These are phyloP conservation scores for Rhodotorula glutinis DNA, from an alignment of 1,284 basidiomycete genomes.

Conservation along the genomic window DNA sequence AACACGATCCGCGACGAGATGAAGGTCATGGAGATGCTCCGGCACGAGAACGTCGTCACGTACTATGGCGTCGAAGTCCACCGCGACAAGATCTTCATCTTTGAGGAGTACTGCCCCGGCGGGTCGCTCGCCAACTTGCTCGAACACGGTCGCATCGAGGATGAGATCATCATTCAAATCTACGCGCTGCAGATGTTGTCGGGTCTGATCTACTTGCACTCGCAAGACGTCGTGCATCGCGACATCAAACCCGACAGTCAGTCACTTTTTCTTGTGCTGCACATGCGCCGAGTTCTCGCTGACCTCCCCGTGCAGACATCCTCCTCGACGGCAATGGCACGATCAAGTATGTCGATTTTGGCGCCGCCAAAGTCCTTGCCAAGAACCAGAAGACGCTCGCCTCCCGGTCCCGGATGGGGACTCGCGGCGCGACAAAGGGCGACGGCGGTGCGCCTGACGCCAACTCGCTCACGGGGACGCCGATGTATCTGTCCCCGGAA, in stretches of 20 bases:
- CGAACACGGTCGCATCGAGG: slow-evolving; percentile 93
- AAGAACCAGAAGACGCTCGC: slow-evolving; percentile 82
- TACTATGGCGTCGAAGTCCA: slow-evolving; percentile 99
- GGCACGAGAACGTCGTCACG: slow-evolving; percentile 97
- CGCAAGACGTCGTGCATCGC: slow-evolving; percentile 86
- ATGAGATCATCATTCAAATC: slow-evolving; percentile 91
- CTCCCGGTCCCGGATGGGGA: slow-evolving; percentile 58
- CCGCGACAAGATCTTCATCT: slow-evolving; percentile 98
- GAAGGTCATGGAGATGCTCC: slow-evolving; percentile 96
- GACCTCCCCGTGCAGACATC: slow-evolving; percentile 64
- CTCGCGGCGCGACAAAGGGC: slow-evolving; percentile 22
- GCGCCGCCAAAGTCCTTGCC: slow-evolving; percentile 94
- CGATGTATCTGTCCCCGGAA: slow-evolving; percentile 99
- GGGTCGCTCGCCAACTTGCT: slow-evolving; percentile 86
- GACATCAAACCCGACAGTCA: slow-evolving; percentile 99
- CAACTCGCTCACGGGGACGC: slow-evolving; percentile 83
- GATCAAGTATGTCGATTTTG: slow-evolving; percentile 98
- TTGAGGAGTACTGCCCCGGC: slow-evolving; percentile 97
- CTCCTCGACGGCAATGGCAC: slow-evolving; percentile 85
- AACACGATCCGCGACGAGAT: slow-evolving; percentile 96
- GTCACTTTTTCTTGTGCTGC: too few species aligned
- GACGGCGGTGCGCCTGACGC: slow-evolving; percentile 38
- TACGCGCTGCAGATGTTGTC: slow-evolving; percentile 98
- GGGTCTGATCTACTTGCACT: slow-evolving; percentile 89
- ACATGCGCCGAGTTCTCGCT: too few species aligned